Percentiles rank a stretch among this genome's conserved stretches.
Conservation (phyloP, 768 basidiomycete genomes). For the Russula griseocarnosa region DNA sequence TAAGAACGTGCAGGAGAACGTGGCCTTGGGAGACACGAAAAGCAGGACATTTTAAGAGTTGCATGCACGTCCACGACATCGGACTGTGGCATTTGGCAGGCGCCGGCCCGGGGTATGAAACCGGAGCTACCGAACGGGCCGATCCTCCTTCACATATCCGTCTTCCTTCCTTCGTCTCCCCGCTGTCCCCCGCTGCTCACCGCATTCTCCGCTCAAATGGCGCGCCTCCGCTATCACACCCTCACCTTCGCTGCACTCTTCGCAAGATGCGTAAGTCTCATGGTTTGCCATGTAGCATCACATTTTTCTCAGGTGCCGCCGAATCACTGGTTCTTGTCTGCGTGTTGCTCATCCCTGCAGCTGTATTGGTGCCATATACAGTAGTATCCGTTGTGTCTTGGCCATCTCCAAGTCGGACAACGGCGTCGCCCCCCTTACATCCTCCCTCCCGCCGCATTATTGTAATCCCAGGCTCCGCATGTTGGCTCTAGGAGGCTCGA, state of each 20-base stretch:
- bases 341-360: constrained; percentile 51
- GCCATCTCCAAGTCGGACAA: constrained; percentile 66
- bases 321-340: constrained; percentile 60
- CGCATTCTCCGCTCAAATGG: constrained; percentile 64
- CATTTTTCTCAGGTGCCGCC: constrained; percentile 77
- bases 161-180: too few relatives aligned
- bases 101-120: too few relatives aligned
- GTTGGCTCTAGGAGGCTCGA: constrained; percentile 85
- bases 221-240: constrained; percentile 69
- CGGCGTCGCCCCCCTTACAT: constrained; percentile 62
- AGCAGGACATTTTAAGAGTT: too few relatives aligned
- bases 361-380: constrained; percentile 55
- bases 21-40: too few relatives aligned
- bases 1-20: too few relatives aligned
- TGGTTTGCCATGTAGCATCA: constrained; percentile 85
- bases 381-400: constrained; percentile 54
- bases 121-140: too few relatives aligned
- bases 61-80: too few relatives aligned
- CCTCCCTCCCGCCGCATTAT: constrained; percentile 50
- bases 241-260: constrained; percentile 66
- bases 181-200: constrained; percentile 53
- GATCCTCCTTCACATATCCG: constrained; percentile 72
- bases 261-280: constrained; percentile 65
- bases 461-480: constrained; percentile 56
- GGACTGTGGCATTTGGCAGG: too few relatives aligned